Evolutionary conservation across 345 rosid species (phyloP), one percentile per base, ranked within the genome.

Genomic region (rapeseed (Brassica napus)): DNA sequence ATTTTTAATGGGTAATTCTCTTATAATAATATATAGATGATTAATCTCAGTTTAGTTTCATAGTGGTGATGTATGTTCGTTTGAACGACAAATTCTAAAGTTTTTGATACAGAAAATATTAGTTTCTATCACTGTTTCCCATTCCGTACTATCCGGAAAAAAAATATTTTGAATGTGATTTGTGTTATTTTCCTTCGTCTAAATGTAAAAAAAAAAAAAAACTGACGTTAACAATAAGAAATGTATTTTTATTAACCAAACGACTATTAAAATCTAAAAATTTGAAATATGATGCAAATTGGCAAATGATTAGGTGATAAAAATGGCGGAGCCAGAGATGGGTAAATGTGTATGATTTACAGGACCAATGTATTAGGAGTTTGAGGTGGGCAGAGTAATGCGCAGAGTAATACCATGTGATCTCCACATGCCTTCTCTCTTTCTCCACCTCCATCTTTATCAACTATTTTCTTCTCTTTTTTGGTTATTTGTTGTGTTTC

Each of bases 381-480:
- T 79, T 67, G 78, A 79, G 74, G 78, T 73, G 65, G 78, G 74
- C 75, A 79, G 68, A 59, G 54, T 44, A 21, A 79, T 58, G 68
- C 68, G 52, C 81, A 79, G 78, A 69, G 78, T 61, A 78, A 78
- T 72, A 79, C 82, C 82, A 79, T 79, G 82, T 79, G 82, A 73
- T 68, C 74, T 69, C 75, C 79, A 79, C 82, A 74, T 79, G 75
- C 62, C 78, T 12, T 74, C 65, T 66, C 59, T 78, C 76, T 54
- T 69, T 77, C 63, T 77, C 58, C 14, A 2, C 26, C 4, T 49
- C 21, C 42, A 55, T 55, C 72, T 30, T 64, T 60, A 5, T 69
- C 62, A 47, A 47, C 75, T 62, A n/a, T 68, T 37, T 15, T 71
- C 15, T 55, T 68, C 9, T 28, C 11, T 35, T 2, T 76, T 4